Evolutionary conservation across 768 basidiomycete genomes (phyloP), one percentile per base, ranked within the genome.

Genomic region (Tylopilus sp.): DNA sequence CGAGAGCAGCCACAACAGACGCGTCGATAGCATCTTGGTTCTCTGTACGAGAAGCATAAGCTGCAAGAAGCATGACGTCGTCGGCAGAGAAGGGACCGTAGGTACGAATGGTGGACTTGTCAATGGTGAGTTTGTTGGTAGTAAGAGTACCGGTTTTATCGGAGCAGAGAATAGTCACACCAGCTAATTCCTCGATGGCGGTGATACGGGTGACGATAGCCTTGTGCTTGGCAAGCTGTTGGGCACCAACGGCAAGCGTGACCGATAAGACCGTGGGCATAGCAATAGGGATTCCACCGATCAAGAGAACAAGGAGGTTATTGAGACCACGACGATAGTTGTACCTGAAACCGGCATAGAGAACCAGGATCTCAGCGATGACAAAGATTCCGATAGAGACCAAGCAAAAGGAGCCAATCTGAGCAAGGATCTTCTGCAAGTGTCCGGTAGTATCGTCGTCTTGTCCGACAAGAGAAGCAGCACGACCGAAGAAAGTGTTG

Each of bases 141-240:
- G 96, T 98, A 53, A 97, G 82, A 38, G 94, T 97, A 71, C 94
- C 93, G 24, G 94, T 97, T 84, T 98, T 98, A 80, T 98, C 96
- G 45, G 96, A 98, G 78, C 95, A 98, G 51, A 98, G 80, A 66
- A 98, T 98, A 62, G 96, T 98, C 64, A 98, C 95, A 73, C 95
- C 96, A 36, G 96, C 96, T 62, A 98, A 79, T 72, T 98, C 95
- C 72, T 98, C 96, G 53, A 98, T 98, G 60, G 96, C 96, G 21
- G 96, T 98, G 77, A 98, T 98, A 80, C 95, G 95, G 50, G 96
- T 98, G 72, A 98, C 96, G 61, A 97, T 98, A 60, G 96, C 96
- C 82, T 98, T 97, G 83, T 98, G 92, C 80, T 95, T 95, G 65
- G 96, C 95, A 60, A 98, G 86, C 70, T 98, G 96, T 75, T 97